A percentile compares a stretch with the other conserved stretches of the same genome.
These are phyloP conservation scores for Streptanthus diversifolius DNA, from an alignment of 345 rosid genomes.

Conservation along the genomic window DNA sequence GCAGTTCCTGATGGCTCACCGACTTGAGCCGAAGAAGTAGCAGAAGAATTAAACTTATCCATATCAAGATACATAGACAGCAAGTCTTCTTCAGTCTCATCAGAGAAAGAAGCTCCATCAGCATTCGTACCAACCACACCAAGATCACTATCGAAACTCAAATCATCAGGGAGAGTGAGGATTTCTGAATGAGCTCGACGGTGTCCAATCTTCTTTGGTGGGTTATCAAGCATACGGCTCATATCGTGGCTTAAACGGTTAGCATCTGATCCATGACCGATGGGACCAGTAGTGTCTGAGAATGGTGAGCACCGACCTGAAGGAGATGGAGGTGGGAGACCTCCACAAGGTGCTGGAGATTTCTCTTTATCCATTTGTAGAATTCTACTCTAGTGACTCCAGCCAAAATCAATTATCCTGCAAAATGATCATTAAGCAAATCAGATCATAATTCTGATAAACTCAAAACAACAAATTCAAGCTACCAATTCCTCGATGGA, in stretches of 20 bases:
- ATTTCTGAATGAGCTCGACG: constrained; percentile 96
- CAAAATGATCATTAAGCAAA: background rate
- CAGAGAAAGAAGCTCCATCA: constrained; percentile 76
- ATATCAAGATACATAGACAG: constrained; percentile 79
- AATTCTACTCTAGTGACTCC: background rate
- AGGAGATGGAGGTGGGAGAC: constrained; percentile 53
- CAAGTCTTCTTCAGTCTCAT: constrained; percentile 84
- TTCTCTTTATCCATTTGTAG: constrained; percentile 71
- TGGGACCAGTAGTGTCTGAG: constrained; percentile 39
- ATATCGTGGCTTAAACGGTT: constrained; percentile 65
- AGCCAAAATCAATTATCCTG: background rate
- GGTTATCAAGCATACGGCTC: constrained; percentile 83
- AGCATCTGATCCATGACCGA: constrained; percentile 51
- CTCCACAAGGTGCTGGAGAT: constrained; percentile 43
- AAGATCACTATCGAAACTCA: constrained; percentile 84
- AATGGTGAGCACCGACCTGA: constrained; percentile 54
- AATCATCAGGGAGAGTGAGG: constrained; percentile 85
- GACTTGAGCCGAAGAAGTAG: constrained; percentile 58
- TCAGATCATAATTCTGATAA: background rate
- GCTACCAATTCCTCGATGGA: background rate
- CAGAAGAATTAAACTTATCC: constrained; percentile 82
- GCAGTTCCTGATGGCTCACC: constrained; percentile 47
- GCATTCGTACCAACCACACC: constrained; percentile 63
- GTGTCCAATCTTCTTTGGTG: constrained; percentile 80
- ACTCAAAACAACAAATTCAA: background rate